Conservation (phyloP, 2,329 filamentous ascomycete species). For the Chaetoscypha palmicola region DNA sequence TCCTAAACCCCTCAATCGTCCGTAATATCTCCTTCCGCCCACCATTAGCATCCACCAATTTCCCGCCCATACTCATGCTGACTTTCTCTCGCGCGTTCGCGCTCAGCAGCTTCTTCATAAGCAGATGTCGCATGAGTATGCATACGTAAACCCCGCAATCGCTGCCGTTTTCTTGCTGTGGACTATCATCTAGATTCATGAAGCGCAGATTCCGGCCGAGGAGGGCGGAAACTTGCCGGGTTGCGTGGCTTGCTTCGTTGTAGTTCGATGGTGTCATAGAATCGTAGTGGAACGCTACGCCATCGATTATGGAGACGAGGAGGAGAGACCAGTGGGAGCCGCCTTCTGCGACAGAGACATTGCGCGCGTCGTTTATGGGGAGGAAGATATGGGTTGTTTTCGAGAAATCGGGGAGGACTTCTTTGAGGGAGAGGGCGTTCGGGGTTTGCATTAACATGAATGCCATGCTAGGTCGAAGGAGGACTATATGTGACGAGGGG, state of each 20-base stretch:
- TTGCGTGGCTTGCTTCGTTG: constrained; percentile 62
- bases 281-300: constrained; percentile 95
- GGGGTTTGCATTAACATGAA: constrained; percentile 78
- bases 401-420: constrained; percentile 73
- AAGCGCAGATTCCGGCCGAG: constrained; percentile 64
- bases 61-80: constrained; percentile 86
- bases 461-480: constrained; percentile 87
- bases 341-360: constrained; percentile 71
- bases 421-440: constrained; percentile 47
- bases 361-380: constrained; percentile 83
- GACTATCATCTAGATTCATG: constrained; percentile 74
- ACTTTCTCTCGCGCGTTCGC: constrained; percentile 80
- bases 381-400: constrained; percentile 88
- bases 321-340: constrained; percentile 94
- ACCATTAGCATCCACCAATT: constrained; percentile 70
- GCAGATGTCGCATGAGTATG: constrained; percentile 87
- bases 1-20: constrained; percentile 79
- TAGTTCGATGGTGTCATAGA: constrained; percentile 71
- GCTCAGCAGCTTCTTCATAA: constrained; percentile 73
- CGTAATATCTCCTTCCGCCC: constrained; percentile 86
- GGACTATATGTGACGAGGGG: constrained; percentile 77
- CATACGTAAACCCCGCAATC: constrained; percentile 97
- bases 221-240: constrained; percentile 61
- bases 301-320: constrained; percentile 80
- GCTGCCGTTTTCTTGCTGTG: constrained; percentile 84